Evolutionary conservation across 164 flowering plant species (phyloP).

Genomic region (Annona cherimola): DNA sequence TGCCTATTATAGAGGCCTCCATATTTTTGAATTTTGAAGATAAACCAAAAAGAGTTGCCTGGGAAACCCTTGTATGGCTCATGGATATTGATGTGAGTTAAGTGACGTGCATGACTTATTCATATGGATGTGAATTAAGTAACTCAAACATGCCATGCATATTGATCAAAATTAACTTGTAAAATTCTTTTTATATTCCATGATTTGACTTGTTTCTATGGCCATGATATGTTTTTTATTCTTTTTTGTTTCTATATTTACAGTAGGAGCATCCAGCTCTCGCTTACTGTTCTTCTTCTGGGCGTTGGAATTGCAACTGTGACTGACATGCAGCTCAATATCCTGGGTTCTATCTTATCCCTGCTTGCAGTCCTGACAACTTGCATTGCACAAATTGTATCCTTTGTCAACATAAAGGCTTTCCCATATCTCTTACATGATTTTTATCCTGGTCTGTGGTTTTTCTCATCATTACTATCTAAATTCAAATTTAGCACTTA

Average conservation of each 20-base stretch:
- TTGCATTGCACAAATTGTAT: conserved; percentile 95
- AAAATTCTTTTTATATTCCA: background rate
- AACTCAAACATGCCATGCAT: too few relatives aligned
- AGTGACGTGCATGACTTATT: too few relatives aligned
- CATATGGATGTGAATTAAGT: too few relatives aligned
- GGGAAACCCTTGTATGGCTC: too few relatives aligned
- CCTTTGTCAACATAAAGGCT: conserved; percentile 28
- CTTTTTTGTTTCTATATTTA: conserved; percentile 14
- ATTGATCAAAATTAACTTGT: background rate
- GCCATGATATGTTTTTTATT: background rate
- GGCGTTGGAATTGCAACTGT: conserved; percentile 97
- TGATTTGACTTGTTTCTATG: background rate
- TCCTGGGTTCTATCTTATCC: conserved; percentile 76
- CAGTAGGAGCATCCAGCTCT: conserved; percentile 72
- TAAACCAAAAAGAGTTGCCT: too few relatives aligned
- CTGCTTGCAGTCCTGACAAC: conserved; percentile 87
- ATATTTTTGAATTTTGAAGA: background rate
- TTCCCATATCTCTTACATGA: background rate
- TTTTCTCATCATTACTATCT: too few relatives aligned
- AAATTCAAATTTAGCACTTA: too few relatives aligned
- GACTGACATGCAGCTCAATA: conserved; percentile 93
- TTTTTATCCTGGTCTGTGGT: background rate
- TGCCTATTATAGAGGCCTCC: background rate
- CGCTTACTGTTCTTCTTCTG: conserved; percentile 61
- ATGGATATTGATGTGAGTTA: too few relatives aligned